phyloP scores from a whole-genome alignment of 2,329 filamentous ascomycete species.

The Albifimbria verrucaria region DNA sequence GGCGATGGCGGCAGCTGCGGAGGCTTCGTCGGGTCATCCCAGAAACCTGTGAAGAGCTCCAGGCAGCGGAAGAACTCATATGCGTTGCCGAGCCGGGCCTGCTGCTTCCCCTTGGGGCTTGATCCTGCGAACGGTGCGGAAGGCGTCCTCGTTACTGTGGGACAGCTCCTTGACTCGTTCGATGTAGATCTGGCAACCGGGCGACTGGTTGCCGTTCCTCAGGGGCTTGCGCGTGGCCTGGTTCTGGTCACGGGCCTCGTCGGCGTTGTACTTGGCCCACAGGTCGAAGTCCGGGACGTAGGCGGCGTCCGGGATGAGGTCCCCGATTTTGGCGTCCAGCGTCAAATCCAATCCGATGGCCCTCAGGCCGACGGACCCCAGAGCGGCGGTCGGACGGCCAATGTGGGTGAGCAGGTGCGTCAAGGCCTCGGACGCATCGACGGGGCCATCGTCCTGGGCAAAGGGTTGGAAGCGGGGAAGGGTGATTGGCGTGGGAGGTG shows the following conservation, averaged over 20 bases:
- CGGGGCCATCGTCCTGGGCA: conserved; percentile 24
- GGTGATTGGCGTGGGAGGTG: conserved; percentile 52
- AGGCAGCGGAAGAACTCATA: conserved; percentile 66
- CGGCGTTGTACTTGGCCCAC: conserved; percentile 47
- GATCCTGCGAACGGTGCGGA: conserved; percentile 59
- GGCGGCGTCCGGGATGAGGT: conserved; percentile 52
- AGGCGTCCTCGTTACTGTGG: conserved; percentile 54
- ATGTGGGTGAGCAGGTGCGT: conserved; percentile 50
- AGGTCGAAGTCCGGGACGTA: conserved; percentile 50
- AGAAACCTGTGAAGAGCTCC: conserved; percentile 56
- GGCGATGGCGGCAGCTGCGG: conserved; percentile 28
- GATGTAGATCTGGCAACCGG: conserved; percentile 55
- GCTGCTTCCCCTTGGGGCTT: conserved; percentile 48
- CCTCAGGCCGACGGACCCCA: conserved; percentile 46
- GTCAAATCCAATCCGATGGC: conserved; percentile 57
- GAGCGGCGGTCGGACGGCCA: conserved; percentile 40
- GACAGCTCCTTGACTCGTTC: conserved; percentile 58
- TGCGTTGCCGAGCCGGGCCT: conserved; percentile 57
- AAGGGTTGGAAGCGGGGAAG: conserved; percentile 45
- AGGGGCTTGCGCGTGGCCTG: conserved; percentile 45
- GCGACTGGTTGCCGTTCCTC: conserved; percentile 51
- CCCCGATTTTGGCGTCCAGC: conserved; percentile 41
- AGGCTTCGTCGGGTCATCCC: conserved; percentile 56
- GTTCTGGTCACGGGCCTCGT: conserved; percentile 48
- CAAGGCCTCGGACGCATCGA: conserved; percentile 34